Evolutionary conservation across 805 yeast genomes (phyloP).

Genomic region (Hanseniaspora lachancei): DNA sequence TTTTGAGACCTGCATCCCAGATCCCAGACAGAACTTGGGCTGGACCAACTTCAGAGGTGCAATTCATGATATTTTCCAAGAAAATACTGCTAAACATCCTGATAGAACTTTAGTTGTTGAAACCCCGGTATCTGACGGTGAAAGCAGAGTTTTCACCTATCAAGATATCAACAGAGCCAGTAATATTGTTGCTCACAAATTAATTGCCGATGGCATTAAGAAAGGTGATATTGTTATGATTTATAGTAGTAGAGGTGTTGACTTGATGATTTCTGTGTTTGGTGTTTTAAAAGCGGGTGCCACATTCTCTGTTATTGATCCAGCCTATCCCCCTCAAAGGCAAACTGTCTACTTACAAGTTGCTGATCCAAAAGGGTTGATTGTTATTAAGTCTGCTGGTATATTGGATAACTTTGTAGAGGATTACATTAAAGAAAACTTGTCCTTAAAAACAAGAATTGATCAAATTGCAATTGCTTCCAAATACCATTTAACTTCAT

Average conservation of each 20-base stretch:
- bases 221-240: conserved; percentile 96
- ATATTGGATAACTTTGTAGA: conserved; percentile 61
- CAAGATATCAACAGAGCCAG: conserved; percentile 85
- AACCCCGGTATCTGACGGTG: conserved; percentile 49
- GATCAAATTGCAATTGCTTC: conserved; percentile 67
- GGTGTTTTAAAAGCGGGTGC: conserved; percentile 98
- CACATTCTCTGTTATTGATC: conserved; percentile 95
- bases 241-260: conserved; percentile 95
- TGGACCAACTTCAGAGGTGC: conserved; percentile 91
- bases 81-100: conserved; percentile 73
- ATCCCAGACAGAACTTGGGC: conserved; percentile 75
- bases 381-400: conserved; percentile 87
- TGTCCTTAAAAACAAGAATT: conserved; percentile 58
- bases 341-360: conserved; percentile 87
- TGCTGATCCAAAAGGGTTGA: conserved; percentile 83
- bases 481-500: conserved; percentile 18
- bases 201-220: conserved; percentile 65
- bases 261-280: conserved; percentile 89
- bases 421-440: conserved; percentile 59
- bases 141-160: conserved; percentile 60
- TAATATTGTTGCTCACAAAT: conserved; percentile 80
- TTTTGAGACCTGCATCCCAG: conserved; percentile 56
- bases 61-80: conserved; percentile 87
- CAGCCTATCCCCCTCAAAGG: conserved; percentile 97
- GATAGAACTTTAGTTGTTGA: conserved; percentile 86